phyloP scores from a whole-genome alignment of 495 filamentous ascomycete genomes.

The Penicillium canescens region DNA sequence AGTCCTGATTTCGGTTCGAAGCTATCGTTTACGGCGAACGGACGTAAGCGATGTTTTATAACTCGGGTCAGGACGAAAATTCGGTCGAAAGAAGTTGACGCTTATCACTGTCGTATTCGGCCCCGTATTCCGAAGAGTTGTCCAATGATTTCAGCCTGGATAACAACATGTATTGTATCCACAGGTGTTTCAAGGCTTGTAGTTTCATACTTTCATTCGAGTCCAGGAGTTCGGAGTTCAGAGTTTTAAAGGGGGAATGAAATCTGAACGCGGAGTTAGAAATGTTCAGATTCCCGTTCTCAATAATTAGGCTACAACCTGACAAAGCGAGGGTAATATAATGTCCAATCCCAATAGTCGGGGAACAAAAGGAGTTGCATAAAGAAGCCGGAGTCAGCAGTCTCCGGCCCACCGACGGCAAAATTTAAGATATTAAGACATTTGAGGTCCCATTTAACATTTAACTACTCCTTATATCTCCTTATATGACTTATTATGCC shows the following conservation, averaged over 20 bases:
- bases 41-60: background rate
- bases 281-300: too few relatives aligned
- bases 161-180: too few relatives aligned
- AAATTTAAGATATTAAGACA: too few relatives aligned
- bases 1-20: background rate
- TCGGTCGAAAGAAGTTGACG: background rate
- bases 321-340: too few relatives aligned
- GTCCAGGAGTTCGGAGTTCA: background rate
- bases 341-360: too few relatives aligned
- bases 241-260: background rate
- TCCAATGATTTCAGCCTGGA: background rate
- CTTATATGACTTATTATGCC: too few relatives aligned
- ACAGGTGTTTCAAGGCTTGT: too few relatives aligned
- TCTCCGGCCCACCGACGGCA: constrained; percentile 6
- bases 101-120: constrained; percentile 2
- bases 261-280: too few relatives aligned
- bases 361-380: background rate
- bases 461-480: too few relatives aligned
- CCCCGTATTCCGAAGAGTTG: background rate
- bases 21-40: background rate
- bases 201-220: too few relatives aligned
- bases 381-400: constrained; percentile 6
- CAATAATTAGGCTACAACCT: too few relatives aligned
- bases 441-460: too few relatives aligned
- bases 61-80: background rate